Base-by-base conservation (phyloP, 768 basidiomycete genomes). In the Pisolithus microcarpus region DNA sequence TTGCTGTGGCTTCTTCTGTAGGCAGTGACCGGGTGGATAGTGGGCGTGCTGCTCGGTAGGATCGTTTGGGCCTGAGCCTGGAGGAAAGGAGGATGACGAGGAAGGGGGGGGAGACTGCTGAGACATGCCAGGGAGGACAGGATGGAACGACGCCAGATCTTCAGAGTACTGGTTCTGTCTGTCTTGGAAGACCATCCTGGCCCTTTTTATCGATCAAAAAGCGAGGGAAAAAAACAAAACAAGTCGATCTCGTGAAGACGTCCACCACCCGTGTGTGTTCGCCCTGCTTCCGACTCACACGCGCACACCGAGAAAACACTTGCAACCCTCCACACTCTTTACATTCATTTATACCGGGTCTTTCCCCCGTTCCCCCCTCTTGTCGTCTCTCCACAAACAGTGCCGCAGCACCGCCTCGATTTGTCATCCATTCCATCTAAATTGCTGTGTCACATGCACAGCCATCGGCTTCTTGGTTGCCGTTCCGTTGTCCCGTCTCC, bases 141-240 rank as follows among this genome's bases (percentile, higher is more conserved):
- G 61, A 61, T 58, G 11, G 34, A 26, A 26, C 5, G 26, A 6
- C 2, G 26, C 26, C 26, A 23, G 21, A 23, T 23, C 21, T 23
- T 26, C 26, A 5, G 26, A 26, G 26, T 6, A 26, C 26, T 3
- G 26, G 26, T 26, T 24, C 23, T 24, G 23, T 24, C 23, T 66
- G 19, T 4, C 38, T 39, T n/a, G 39, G 58, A 63, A 54, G 57
- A 64, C 62, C 68, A 72, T 65, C 65, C 56, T 57, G 53, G 55
- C 56, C 57, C 58, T 63, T 65, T 66, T 63, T 67, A 67, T 68
- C 65, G 56, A 61, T 68, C 67, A 66, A 30, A 66, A 30, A 55
- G 65, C 65, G 65, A 66, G 65, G 65, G 66, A 67, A 65, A 61
- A 43, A 43, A 43, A 34, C 31, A 23, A 23, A 23, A 23, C 21